phyloP scores from a whole-genome alignment of 768 basidiomycete genomes.

The Kwoniella dendrophila region DNA sequence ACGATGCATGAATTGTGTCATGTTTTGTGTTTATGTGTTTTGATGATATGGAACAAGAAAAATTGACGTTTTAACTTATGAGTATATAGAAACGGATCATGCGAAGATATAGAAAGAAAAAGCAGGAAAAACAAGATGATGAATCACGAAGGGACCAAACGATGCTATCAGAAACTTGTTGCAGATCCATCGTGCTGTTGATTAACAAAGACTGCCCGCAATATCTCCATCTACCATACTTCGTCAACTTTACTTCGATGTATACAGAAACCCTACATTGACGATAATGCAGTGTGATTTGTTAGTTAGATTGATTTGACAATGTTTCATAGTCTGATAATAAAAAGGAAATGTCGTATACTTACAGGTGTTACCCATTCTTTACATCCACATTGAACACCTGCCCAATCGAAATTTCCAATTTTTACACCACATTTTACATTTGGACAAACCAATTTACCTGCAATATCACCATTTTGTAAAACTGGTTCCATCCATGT shows the following conservation, averaged over 20 bases:
- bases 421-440: constrained; percentile 86
- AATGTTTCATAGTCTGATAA: neutral
- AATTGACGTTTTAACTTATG: neutral
- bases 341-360: constrained; percentile 4
- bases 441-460: constrained; percentile 91
- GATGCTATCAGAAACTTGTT: too few species aligned
- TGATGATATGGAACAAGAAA: neutral
- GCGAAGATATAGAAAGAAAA: too few species aligned
- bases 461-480: constrained; percentile 72
- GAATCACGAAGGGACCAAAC: too few species aligned
- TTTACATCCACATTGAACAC: constrained; percentile 84
- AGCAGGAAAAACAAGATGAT: too few species aligned
- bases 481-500: constrained; percentile 93
- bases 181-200: too few species aligned
- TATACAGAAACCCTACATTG: constrained; percentile 63
- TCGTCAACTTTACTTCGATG: constrained; percentile 64
- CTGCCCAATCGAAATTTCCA: constrained; percentile 97
- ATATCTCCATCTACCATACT: constrained; percentile 49
- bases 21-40: neutral
- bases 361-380: constrained; percentile 89
- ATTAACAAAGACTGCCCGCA: too few species aligned
- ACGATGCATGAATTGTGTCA: neutral
- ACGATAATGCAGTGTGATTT: neutral
- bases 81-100: neutral
- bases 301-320: too few species aligned